Base-by-base conservation (phyloP, 768 basidiomycete species). In the Lenzites betulinus region DNA sequence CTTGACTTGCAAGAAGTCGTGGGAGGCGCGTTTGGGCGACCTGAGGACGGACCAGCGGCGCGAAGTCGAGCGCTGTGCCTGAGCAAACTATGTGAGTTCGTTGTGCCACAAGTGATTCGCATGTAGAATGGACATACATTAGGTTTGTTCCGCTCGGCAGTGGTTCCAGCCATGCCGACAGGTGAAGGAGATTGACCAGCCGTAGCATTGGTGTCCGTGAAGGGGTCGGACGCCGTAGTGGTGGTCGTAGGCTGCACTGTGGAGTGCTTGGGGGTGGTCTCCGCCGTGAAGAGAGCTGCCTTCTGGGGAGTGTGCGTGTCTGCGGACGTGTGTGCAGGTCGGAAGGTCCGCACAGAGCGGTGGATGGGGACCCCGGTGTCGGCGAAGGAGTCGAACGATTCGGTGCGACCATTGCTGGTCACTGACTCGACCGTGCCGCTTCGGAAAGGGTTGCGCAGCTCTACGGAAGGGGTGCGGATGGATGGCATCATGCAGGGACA, bases 1-100 rank as follows among this genome's bases (percentile, higher is more conserved):
- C 15, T 60, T 54, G 36, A 66, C 62, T 5, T 63, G 59, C 28
- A 63, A 23, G 28, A 63, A 63, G 48, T 63, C 59, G 20, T 41
- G 43, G 1, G 55, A 38, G 7, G 38, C 30, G 5, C 35, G 47
- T 20, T 36, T 57, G 7, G 58, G 49, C 8, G 57, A 54, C 33
- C 18, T 63, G 22, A 51, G n/a, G 25, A 54, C 16, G 4, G 53
- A 59, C 46, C 57, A 46, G 1, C 41, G 53, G 16, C 57, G 47
- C 20, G 61, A 53, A n/a, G 16, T 20, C 4, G 26, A 23, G 12
- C 26, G n/a, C 16, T 25, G n/a, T n/a, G 25, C 4, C 26, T 35
- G 30, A 25, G 9, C 12, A 33, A 33, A 11, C 4, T 18, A 36
- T 26, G 30, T 48, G 7, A 60, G 38, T 26, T 51, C 36, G 22